Conservation (phyloP, 2,329 filamentous ascomycete species). For the Paecilomyces formosus region DNA sequence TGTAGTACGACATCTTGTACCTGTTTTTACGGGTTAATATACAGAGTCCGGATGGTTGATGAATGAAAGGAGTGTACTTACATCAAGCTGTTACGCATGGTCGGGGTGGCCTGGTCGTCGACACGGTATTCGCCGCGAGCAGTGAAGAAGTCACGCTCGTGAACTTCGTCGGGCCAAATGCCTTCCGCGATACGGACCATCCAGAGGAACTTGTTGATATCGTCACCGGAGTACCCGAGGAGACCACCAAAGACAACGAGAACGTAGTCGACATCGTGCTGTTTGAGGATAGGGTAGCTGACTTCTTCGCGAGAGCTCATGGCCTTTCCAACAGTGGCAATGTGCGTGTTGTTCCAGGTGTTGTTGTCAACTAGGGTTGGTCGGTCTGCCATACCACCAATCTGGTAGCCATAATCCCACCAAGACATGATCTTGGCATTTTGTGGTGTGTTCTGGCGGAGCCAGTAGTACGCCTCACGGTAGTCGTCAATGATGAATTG, state of each 20-base stretch:
- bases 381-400: constrained; percentile 97
- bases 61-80: constrained; percentile 44
- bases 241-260: constrained; percentile 93
- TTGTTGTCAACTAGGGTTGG: constrained; percentile 98
- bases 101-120: constrained; percentile 84
- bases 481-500: constrained; percentile 99
- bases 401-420: constrained; percentile 99
- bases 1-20: constrained; percentile 99
- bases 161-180: constrained; percentile 99
- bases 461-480: constrained; percentile 98
- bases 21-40: constrained; percentile 40
- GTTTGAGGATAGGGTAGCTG: constrained; percentile 95
- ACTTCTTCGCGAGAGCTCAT: constrained; percentile 98
- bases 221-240: constrained; percentile 93
- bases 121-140: constrained; percentile 88
- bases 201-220: constrained; percentile 99
- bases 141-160: constrained; percentile 95
- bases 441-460: constrained; percentile 89
- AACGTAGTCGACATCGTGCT: constrained; percentile 99
- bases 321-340: constrained; percentile 96
- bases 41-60: neutral
- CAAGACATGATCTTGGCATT: constrained; percentile 99
- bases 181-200: constrained; percentile 99
- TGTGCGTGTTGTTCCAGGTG: constrained; percentile 99
- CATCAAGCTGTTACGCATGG: constrained; percentile 99